phyloP scores from a whole-genome alignment of 306 rosid species.

The Heteromeles arbutifolia region DNA sequence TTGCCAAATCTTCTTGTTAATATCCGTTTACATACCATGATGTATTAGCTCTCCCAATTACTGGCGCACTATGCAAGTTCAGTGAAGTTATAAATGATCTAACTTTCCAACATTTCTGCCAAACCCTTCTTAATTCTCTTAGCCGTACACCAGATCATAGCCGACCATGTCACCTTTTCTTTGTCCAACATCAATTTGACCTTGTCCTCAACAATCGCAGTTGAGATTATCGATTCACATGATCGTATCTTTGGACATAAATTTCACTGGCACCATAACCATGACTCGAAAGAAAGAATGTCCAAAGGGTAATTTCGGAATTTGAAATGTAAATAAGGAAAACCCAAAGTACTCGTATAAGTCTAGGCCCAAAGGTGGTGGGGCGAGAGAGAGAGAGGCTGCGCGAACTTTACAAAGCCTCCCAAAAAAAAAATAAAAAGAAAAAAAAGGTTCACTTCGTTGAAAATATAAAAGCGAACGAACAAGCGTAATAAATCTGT shows the following conservation, averaged over 20 bases:
- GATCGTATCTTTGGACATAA: background rate
- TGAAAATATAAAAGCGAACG: slow-evolving; percentile 7
- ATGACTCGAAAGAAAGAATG: background rate
- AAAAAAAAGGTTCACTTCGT: background rate
- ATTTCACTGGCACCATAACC: background rate
- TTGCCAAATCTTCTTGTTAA: background rate
- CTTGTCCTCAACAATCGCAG: no score
- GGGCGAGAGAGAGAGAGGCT: background rate
- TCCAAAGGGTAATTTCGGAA: background rate
- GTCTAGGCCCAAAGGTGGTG: background rate
- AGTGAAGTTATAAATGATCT: background rate
- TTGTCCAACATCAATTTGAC: background rate
- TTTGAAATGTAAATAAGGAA: background rate
- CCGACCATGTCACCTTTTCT: no score
- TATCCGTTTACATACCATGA: no score
- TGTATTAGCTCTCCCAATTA: no score
- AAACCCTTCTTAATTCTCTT: background rate
- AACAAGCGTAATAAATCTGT: background rate
- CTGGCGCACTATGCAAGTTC: background rate
- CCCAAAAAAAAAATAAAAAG: background rate
- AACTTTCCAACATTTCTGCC: background rate
- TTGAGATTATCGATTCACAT: no score
- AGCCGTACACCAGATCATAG: background rate
- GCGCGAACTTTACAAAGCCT: background rate
- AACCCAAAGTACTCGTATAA: background rate